These are phyloP conservation scores for Verticillium isaacii DNA, from an alignment of 2,329 filamentous ascomycete genomes.

Conservation along the genomic window DNA sequence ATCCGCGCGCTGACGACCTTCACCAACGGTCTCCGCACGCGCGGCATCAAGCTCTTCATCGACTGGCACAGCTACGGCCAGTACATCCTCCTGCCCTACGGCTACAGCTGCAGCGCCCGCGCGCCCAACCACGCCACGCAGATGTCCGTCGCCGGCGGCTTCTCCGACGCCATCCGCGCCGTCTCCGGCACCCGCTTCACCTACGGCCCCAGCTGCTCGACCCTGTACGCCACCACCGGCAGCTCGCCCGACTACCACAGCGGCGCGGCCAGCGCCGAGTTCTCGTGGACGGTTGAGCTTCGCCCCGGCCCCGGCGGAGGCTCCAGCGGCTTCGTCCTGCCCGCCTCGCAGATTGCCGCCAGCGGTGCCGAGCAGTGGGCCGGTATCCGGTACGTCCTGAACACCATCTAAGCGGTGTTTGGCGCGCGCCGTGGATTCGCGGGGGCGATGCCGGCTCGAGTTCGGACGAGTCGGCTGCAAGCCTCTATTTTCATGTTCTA, in stretches of 20 bases:
- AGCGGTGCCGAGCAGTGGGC: constrained; percentile 30
- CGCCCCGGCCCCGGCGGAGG: constrained; percentile 21
- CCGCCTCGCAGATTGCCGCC: constrained; percentile 28
- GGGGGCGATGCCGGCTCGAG: neutral
- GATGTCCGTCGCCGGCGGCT: constrained; percentile 26
- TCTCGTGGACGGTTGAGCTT: constrained; percentile 34
- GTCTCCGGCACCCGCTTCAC: constrained; percentile 28
- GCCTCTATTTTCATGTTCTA: neutral
- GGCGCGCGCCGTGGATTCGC: neutral
- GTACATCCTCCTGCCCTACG: constrained; percentile 37
- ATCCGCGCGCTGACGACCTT: constrained; percentile 35
- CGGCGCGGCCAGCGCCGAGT: constrained; percentile 21
- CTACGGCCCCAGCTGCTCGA: constrained; percentile 30
- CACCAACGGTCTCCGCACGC: constrained; percentile 18
- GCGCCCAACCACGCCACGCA: constrained; percentile 34
- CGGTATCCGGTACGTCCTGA: constrained; percentile 26
- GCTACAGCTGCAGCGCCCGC: constrained; percentile 35
- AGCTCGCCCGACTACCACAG: constrained; percentile 23
- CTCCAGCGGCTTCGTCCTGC: constrained; percentile 30
- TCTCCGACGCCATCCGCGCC: constrained; percentile 23
- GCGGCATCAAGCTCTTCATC: constrained; percentile 39
- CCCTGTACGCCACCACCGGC: constrained; percentile 30
- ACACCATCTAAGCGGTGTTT: constrained; percentile 4
- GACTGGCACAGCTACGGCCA: constrained; percentile 44
- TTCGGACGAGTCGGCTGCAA: neutral